Conservation (phyloP, 1,284 basidiomycete species). For the Rhodotorula sp. region DNA sequence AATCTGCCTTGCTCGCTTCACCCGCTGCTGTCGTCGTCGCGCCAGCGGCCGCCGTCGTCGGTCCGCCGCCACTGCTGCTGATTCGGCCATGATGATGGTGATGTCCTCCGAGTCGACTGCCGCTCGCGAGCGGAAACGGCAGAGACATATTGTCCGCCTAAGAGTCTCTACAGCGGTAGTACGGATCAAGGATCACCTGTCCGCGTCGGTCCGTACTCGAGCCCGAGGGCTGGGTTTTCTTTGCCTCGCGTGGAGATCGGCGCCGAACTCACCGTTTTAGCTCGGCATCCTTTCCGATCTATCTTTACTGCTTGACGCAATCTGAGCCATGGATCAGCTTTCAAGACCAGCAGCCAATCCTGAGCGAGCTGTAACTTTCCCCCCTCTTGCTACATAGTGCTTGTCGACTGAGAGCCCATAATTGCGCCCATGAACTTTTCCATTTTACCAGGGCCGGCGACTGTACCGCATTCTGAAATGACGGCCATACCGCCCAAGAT, state of each 20-base stretch:
- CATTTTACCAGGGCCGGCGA: no score
- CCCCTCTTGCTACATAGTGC: no score
- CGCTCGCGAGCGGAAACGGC: not conserved
- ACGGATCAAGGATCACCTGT: no score
- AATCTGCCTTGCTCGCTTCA: not conserved
- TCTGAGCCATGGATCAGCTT: not conserved
- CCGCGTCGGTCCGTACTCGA: no score
- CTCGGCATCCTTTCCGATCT: not conserved
- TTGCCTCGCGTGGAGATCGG: not conserved
- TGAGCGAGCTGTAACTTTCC: no score
- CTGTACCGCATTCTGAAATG: no score
- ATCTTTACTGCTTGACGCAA: not conserved
- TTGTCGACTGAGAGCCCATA: no score
- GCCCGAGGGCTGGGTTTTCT: no score
- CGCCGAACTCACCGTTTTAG: not conserved
- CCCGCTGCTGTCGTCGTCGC: not conserved
- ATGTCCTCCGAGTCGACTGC: not conserved
- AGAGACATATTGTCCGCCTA: not conserved
- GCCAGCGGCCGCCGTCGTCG: not conserved
- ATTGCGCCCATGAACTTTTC: no score
- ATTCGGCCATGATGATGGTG: not conserved
- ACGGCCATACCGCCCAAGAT: no score
- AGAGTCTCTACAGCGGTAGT: no score
- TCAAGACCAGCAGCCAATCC: no score
- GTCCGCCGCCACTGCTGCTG: not conserved